Base-by-base conservation (phyloP, 495 filamentous ascomycete genomes). In the Aspergillus wentii region DNA sequence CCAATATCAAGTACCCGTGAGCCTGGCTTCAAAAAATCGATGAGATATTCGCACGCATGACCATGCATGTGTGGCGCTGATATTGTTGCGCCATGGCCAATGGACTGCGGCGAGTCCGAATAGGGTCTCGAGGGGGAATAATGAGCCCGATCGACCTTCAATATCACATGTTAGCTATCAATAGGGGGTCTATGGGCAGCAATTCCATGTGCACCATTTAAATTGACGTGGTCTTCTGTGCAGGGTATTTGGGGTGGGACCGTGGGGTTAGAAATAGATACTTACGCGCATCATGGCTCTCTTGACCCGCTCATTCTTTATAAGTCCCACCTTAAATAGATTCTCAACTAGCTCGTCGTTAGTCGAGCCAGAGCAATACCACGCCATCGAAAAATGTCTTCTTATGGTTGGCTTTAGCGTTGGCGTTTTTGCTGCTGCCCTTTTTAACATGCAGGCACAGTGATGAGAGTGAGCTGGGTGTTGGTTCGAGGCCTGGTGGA, bases 41-140 rank as follows among this genome's bases (percentile, higher is more conserved):
- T 72, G 1, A 88, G 71, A 17, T 78, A 71, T 59, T 87, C 82
- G 35, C 76, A 72, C 22, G 84, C 84, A 22, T 80, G 72, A 54
- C 86, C 91, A 66, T 98, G 92, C 87, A 98, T 98, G 72, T 98
- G 92, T 13, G 92, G 92, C 15, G 92, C 92, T 19, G 84, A 90
- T 49, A 98, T 98, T 35, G 94, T 98, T 35, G 92, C 92, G 11
- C 58, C 48, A 59, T 86, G 78, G 35, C 94, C 91, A 63, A 98
- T 97, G 39, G 76, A 54, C 60, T 97, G 91, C 7, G 92, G 92
- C 17, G 81, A 86, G 72, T 98, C 92, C 35, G 86, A 77, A 67
- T 97, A 98, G 1, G 92, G 77, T 31, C 76, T 74, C 14, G 80
- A 75, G 4, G 72, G 74, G 18, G 69, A 64, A 69, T 90, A 98